Percentiles rank a stretch among this genome's conserved stretches.
phyloP scores from a whole-genome alignment of 495 filamentous ascomycete genomes.

The Lasiosphaeria hispida region DNA sequence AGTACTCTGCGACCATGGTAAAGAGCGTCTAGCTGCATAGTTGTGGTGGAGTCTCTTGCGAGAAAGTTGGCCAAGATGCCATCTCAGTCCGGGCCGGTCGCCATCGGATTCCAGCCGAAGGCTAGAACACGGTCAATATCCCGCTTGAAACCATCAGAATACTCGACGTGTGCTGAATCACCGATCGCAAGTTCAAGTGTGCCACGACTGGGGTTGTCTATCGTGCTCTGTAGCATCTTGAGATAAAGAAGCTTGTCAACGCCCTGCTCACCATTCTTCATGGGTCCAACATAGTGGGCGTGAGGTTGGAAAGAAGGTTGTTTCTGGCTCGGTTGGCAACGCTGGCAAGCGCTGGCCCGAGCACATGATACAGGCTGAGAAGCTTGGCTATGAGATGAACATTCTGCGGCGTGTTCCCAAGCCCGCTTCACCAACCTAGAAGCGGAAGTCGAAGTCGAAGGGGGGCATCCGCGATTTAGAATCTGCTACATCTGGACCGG shows the following conservation, averaged over 20 bases:
- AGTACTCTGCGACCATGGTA: not conserved
- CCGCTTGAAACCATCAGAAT: conserved; percentile 80
- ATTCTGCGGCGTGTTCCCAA: conserved; percentile 75
- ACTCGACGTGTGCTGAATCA: conserved; percentile 84
- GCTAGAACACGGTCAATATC: conserved; percentile 75
- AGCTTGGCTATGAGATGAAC: conserved; percentile 71
- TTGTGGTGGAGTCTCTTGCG: not conserved
- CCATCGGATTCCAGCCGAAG: conserved; percentile 71
- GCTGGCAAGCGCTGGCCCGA: conserved; percentile 38
- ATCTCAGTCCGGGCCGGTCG: not conserved
- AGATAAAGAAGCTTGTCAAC: conserved; percentile 95
- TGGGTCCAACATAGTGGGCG: conserved; percentile 54
- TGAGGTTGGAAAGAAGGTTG: conserved; percentile 62
- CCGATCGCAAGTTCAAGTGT: conserved; percentile 90
- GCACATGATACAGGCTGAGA: conserved; percentile 65
- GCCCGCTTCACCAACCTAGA: conserved; percentile 20
- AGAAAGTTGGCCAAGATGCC: not conserved
- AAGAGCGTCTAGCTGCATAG: not conserved
- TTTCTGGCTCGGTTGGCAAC: conserved; percentile 67
- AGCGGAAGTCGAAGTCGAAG: conserved; percentile 31
- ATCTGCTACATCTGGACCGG: conserved; percentile 36
- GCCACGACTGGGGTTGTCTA: conserved; percentile 52
- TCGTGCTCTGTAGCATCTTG: conserved; percentile 81
- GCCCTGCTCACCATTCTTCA: conserved; percentile 72
- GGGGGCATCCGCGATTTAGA: conserved; percentile 48